Percentiles rank a stretch among this genome's conserved stretches.
Evolutionary conservation across 352 stramenopile genomes (phyloP).

Genomic region (Pythium dissimile): DNA sequence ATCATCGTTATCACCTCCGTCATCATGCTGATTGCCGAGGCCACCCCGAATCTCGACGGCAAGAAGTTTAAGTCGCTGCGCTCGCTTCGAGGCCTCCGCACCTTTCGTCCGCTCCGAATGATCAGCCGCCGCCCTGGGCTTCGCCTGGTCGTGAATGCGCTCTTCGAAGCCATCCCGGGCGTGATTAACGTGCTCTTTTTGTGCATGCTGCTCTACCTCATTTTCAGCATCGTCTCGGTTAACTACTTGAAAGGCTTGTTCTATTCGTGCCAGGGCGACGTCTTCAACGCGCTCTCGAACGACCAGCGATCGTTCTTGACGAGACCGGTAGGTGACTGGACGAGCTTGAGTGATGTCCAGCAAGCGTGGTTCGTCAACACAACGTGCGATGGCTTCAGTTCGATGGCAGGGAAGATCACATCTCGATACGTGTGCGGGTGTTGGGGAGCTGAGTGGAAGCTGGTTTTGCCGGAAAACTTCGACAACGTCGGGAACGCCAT

Average conservation of each 20-base stretch:
- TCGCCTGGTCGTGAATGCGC: constrained; percentile 89
- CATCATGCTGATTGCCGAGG: constrained; percentile 57
- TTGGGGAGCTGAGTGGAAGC: constrained; percentile 44
- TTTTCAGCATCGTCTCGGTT: constrained; percentile 94
- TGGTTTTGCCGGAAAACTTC: constrained; percentile 71
- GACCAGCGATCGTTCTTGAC: constrained; percentile 49
- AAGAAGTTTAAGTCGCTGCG: constrained; percentile 72
- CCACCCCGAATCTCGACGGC: constrained; percentile 25
- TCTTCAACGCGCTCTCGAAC: constrained; percentile 39
- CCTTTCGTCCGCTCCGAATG: constrained; percentile 89
- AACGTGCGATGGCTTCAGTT: constrained; percentile 35
- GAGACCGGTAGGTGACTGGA: constrained; percentile 32
- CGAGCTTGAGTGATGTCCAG: constrained; percentile 25
- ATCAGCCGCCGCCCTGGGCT: constrained; percentile 84
- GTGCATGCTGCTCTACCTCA: constrained; percentile 91
- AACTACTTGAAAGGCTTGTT: constrained; percentile 93
- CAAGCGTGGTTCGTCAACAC: constrained; percentile 52
- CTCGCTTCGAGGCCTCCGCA: constrained; percentile 79
- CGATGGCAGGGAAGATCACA: constrained; percentile 30
- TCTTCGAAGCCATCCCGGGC: constrained; percentile 87
- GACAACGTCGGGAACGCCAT: constrained; percentile 83
- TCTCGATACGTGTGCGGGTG: constrained; percentile 74
- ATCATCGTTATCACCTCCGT: constrained; percentile 85
- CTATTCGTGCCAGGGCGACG: constrained; percentile 69
- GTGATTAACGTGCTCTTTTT: constrained; percentile 90